phyloP scores from a whole-genome alignment of 352 stramenopile genomes.

The Phytophthora niederhauseri region DNA sequence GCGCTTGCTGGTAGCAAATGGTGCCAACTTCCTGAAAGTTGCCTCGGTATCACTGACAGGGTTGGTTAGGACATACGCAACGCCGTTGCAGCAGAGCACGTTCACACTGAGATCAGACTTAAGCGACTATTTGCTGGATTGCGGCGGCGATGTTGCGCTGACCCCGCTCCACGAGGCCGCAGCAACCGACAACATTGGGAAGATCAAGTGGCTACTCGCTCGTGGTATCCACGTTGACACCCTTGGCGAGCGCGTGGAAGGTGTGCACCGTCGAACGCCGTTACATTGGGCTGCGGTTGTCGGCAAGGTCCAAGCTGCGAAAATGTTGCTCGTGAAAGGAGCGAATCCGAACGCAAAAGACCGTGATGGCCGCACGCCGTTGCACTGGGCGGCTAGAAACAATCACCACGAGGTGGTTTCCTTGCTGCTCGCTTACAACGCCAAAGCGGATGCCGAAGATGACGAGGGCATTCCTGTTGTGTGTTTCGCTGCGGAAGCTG shows the following conservation, averaged over 20 bases:
- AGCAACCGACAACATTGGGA: slow-evolving; percentile 49
- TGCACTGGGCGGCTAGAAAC: slow-evolving; percentile 82
- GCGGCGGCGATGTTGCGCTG: slow-evolving; percentile 73
- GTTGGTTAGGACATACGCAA: slow-evolving; percentile 49
- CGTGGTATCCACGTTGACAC: slow-evolving; percentile 51
- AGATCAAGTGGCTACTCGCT: slow-evolving; percentile 53
- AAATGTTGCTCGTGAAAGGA: slow-evolving; percentile 46
- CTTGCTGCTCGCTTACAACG: slow-evolving; percentile 53
- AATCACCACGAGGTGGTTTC: slow-evolving; percentile 59
- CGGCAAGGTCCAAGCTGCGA: slow-evolving; percentile 43
- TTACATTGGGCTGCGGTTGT: slow-evolving; percentile 79
- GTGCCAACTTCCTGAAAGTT: slow-evolving; percentile 76
- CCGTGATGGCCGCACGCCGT: slow-evolving; percentile 60
- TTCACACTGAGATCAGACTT: slow-evolving; percentile 69
- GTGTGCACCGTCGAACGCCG: slow-evolving; percentile 67
- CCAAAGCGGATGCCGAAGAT: slow-evolving; percentile 54
- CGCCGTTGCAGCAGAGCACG: slow-evolving; percentile 64
- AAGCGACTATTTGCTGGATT: slow-evolving; percentile 68
- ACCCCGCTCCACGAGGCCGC: slow-evolving; percentile 78
- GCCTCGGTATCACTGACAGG: slow-evolving; percentile 49
- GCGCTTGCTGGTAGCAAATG: slow-evolving; percentile 59
- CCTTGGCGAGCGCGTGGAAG: slow-evolving; percentile 61
- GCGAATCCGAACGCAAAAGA: slow-evolving; percentile 66
- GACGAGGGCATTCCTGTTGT: slow-evolving; percentile 55
- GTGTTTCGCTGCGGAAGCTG: slow-evolving; percentile 67